phyloP scores from a whole-genome alignment of 768 basidiomycete species.

The Gymnopilus dilepis region DNA sequence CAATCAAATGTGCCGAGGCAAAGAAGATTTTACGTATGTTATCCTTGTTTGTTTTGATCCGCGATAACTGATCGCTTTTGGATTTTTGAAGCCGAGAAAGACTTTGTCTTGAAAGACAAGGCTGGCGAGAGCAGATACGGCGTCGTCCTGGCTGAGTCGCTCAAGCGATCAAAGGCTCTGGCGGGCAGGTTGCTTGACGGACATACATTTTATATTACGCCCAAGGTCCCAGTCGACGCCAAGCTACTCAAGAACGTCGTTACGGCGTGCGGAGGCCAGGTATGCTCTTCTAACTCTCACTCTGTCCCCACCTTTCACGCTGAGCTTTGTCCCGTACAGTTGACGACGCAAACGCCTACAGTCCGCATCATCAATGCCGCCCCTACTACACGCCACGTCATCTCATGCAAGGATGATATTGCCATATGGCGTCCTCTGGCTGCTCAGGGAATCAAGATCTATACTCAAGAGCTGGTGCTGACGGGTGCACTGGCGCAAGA shows the following conservation, averaged over 20 bases:
- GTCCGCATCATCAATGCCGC: conserved; percentile 57
- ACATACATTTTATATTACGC: conserved; percentile 78
- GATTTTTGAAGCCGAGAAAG: conserved; percentile 57
- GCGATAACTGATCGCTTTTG: not conserved
- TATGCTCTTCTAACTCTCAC: conserved; percentile 34
- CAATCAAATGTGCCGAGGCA: conserved; percentile 57
- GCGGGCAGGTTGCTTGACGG: conserved; percentile 64
- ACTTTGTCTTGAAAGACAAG: conserved; percentile 65
- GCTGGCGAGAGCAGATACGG: conserved; percentile 68
- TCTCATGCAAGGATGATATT: conserved; percentile 69
- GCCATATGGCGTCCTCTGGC: conserved; percentile 70
- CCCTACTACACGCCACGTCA: conserved; percentile 54
- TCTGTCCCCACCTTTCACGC: not conserved
- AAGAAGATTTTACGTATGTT: conserved; percentile 68
- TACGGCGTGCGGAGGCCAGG: conserved; percentile 72
- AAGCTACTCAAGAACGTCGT: conserved; percentile 75
- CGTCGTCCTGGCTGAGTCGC: conserved; percentile 65
- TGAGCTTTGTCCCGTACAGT: conserved; percentile 28
- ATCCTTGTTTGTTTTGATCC: not conserved
- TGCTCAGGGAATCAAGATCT: conserved; percentile 56
- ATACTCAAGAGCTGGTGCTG: conserved; percentile 71
- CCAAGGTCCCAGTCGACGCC: conserved; percentile 60
- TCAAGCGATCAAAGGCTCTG: conserved; percentile 59
- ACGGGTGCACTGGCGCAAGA: conserved; percentile 68
- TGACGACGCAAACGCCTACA: conserved; percentile 56